Base-by-base conservation (phyloP, 2,329 filamentous ascomycete genomes). In the Hymenoscyphus infarciens region DNA sequence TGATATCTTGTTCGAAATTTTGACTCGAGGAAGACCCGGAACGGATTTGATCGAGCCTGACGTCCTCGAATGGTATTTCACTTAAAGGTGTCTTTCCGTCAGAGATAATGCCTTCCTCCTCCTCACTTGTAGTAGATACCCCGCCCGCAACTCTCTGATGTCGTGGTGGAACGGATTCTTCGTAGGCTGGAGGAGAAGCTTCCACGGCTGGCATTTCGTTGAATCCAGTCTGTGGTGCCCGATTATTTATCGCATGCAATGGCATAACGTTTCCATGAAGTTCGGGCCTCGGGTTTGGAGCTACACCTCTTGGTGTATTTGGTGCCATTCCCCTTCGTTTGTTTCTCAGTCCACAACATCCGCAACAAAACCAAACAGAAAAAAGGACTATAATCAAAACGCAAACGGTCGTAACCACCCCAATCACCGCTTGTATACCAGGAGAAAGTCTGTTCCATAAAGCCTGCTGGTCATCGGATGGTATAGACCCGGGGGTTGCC, bases 31-130 rank as follows among this genome's bases (percentile, higher is more conserved):
- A 68, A 8, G 64, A 63, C 15, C 61, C 64, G 7, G 63, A 61
- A 8, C 58, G 59, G 42, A 61, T 54, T 57, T 65, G 64, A 56
- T 68, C 67, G 2, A 71, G 58, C 33, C 64, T 64, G 25, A 71
- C 66, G 64, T 72, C 70, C 42, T 72, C 70, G 61, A 72, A 71
- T 3, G 68, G 63, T n/a, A 72, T 71, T 59, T 72, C 70, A 53
- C 69, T 71, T 59, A 72, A 57, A 25, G 70, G 70, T 2, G 64
- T 71, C 60, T 72, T 72, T 19, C 70, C 70, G 63, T 72, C 70
- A 0, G 66, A 62, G 16, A 72, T 65, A 16, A 72, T 61, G 2
- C 64, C 68, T 19, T 69, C 65, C 3, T 70, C 66, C 16, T 70
- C 67, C 3, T 64, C 57, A 55, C 63, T 61, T 13, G 60, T 54